Conservation (phyloP, 306 rosid genomes). For the Calophaca sinica region DNA sequence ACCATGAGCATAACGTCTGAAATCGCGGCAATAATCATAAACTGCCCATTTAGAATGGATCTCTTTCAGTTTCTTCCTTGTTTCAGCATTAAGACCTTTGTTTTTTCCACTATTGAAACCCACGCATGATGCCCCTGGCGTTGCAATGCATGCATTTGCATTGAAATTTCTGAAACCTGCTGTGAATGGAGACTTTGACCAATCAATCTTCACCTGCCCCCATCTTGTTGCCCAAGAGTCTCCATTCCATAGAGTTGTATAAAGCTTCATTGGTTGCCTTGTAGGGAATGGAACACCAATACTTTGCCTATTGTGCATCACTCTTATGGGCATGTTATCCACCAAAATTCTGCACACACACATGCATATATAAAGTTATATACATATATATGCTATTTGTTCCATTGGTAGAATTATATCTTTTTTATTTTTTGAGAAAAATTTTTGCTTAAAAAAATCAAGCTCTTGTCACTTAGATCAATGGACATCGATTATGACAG, state of each 20-base stretch:
- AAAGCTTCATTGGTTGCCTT: slow-evolving; percentile 53
- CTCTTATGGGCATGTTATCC: slow-evolving; percentile 52
- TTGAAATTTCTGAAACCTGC: slow-evolving; percentile 50
- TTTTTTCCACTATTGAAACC: slow-evolving; percentile 11
- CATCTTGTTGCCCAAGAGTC: slow-evolving; percentile 59
- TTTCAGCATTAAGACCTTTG: slow-evolving; percentile 12
- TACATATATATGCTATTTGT: no score
- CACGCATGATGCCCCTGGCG: slow-evolving; percentile 20
- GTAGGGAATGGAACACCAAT: slow-evolving; percentile 56
- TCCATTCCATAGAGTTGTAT: slow-evolving; percentile 59
- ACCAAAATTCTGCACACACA: slow-evolving; percentile 49
- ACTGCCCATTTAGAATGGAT: slow-evolving; percentile 47
- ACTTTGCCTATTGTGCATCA: slow-evolving; percentile 41
- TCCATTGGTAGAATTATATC: no score
- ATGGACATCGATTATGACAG: not conserved
- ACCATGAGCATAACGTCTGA: slow-evolving; percentile 54
- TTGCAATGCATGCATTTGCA: slow-evolving; percentile 46
- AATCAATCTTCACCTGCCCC: slow-evolving; percentile 50
- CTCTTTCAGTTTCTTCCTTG: slow-evolving; percentile 28
- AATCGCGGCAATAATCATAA: slow-evolving; percentile 55
- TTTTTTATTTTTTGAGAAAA: not conserved
- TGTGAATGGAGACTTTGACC: slow-evolving; percentile 50
- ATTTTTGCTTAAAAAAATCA: not conserved
- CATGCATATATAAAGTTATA: not conserved
- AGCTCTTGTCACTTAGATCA: not conserved